Base-by-base conservation (phyloP, 148 eudicot genomes). In the Camellia japonica region DNA sequence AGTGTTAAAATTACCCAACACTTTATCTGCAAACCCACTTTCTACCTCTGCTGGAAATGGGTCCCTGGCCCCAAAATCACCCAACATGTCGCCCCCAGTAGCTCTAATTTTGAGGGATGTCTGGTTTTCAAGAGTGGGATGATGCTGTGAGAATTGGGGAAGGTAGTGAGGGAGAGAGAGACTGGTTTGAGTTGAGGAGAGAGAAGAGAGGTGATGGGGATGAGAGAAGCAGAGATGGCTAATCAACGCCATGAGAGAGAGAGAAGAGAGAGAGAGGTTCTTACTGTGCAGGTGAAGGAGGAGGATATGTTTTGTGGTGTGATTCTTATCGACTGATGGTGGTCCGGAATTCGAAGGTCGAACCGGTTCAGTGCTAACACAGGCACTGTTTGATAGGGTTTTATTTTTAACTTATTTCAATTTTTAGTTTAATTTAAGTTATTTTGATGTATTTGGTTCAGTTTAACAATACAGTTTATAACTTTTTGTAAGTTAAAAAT, bases 1-100 rank as follows among this genome's bases (percentile, higher is more conserved):
- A 0, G 95, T 96, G 83, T 81, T 78, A 70, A 76, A 47, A 68
- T 78, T 80, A 0, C 99, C 99, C 63, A 89, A 49, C 8, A 93
- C 94, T 67, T 93, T 95, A 0, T 96, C 99, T 0, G 86, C 90
- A 30, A 96, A 96, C 2, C 85, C 73, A 87, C 97, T 92, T 49
- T 84, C 99, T 4, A 93, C 15, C 69, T 96, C 99, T 0, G 90
- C 99, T 10, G 97, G 97, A 77, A 92, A 93, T 0, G 99, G 99
- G 87, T 93, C 99, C 41, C 98, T 82, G 9, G 88, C 97, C 19
- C 99, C 97, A 61, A 93, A 91, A 77, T 93, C 99, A 19, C 94
- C 96, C 52, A 91, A 62, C 3, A 89, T 10, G 77, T 95, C 95
- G 5, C 83, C 56, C 43, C 78, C 85, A 2, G 15, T 16, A 44